These are phyloP conservation scores for Coniferiporia weirii DNA, from an alignment of 1,284 basidiomycete genomes.

Conservation along the genomic window DNA sequence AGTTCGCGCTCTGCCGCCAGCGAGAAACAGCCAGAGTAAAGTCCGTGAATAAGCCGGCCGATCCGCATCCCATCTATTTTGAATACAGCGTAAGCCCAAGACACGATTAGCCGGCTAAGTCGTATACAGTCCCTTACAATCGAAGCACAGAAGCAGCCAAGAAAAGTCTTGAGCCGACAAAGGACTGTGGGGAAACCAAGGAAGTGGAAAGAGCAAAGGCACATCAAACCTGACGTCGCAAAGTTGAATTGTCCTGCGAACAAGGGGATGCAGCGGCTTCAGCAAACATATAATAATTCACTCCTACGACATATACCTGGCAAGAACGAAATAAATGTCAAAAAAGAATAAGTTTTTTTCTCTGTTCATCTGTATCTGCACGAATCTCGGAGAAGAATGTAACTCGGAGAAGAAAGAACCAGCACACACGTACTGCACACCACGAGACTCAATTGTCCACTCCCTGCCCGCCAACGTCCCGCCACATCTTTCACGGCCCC, in stretches of 20 bases:
- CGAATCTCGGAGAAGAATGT: neutral
- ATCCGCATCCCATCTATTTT: no score
- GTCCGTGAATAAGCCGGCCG: constrained; percentile 8
- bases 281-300: neutral
- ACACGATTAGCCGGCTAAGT: neutral
- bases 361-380: neutral
- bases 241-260: no score
- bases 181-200: neutral
- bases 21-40: constrained; percentile 5
- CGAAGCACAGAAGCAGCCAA: neutral
- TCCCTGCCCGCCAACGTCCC: no score
- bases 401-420: neutral
- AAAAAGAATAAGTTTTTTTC: neutral
- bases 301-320: neutral
- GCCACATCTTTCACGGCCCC: neutral
- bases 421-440: constrained; percentile 1
- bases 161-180: neutral
- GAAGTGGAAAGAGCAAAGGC: no score
- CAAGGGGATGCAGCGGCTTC: neutral
- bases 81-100: no score
- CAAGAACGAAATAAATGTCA: neutral
- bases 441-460: neutral
- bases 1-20: neutral
- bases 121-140: neutral
- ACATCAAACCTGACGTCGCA: no score